Percentiles rank a stretch among this genome's conserved stretches.
These are phyloP conservation scores for Calonectria naviculata DNA, from an alignment of 2,329 filamentous ascomycete genomes.

Conservation along the genomic window DNA sequence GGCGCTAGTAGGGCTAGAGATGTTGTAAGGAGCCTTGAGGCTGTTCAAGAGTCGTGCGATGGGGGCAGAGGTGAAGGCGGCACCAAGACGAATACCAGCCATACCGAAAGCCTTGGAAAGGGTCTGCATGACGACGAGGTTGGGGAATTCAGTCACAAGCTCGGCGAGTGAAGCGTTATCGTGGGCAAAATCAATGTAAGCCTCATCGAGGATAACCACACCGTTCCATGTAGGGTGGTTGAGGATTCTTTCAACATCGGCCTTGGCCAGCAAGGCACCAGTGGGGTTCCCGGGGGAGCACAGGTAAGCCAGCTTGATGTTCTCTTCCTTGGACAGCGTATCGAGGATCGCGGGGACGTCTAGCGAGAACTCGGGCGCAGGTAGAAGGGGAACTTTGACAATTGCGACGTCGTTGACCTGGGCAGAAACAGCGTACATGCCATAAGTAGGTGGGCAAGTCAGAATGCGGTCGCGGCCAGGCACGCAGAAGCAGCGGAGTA, in stretches of 20 bases:
- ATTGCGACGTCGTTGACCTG: conserved; percentile 92
- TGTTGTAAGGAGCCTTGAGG: conserved; percentile 96
- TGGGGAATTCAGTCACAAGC: conserved; percentile 93
- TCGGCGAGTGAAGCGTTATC: conserved; percentile 84
- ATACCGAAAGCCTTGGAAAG: conserved; percentile 98
- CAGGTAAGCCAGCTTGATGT: conserved; percentile 90
- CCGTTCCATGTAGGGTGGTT: conserved; percentile 96
- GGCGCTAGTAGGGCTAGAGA: conserved; percentile 87
- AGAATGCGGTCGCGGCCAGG: conserved; percentile 91
- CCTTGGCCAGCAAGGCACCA: conserved; percentile 79
- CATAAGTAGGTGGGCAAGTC: conserved; percentile 96
- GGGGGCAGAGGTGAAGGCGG: conserved; percentile 79
- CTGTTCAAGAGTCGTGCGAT: conserved; percentile 88
- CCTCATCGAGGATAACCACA: conserved; percentile 92
- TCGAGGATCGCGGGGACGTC: conserved; percentile 76
- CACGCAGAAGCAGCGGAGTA: conserved; percentile 92
- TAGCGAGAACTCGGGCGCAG: conserved; percentile 78
- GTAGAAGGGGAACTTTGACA: conserved; percentile 85
- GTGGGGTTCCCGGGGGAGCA: conserved; percentile 98
- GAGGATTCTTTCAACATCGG: conserved; percentile 78
- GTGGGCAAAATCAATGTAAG: conserved; percentile 92
- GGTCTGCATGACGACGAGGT: conserved; percentile 97
- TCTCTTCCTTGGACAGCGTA: conserved; percentile 66
- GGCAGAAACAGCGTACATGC: conserved; percentile 97
- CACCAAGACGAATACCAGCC: conserved; percentile 91